phyloP scores from a whole-genome alignment of 2,329 filamentous ascomycete genomes.

The Pleoardoris graminearum region DNA sequence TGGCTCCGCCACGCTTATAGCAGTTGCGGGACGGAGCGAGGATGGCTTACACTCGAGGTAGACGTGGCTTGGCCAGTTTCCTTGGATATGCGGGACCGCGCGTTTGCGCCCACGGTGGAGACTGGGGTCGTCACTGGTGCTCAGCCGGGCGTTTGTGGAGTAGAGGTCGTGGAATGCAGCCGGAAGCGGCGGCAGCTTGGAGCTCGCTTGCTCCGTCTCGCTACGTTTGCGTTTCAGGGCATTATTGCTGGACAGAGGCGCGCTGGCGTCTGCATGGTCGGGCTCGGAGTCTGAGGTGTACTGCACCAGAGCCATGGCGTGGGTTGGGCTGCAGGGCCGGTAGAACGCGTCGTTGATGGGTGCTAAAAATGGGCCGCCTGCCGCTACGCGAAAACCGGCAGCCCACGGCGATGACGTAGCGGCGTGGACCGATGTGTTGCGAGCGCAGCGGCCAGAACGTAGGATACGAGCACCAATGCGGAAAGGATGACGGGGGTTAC shows the following conservation, averaged over 20 bases:
- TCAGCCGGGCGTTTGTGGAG: slow-evolving; percentile 75
- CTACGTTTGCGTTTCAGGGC: slow-evolving; percentile 39
- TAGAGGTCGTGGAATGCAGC: slow-evolving; percentile 86
- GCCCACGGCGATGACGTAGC: slow-evolving; percentile 33
- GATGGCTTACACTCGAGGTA: slow-evolving; percentile 82
- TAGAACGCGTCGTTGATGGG: too few species aligned
- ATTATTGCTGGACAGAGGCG: slow-evolving; percentile 3
- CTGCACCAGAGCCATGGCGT: slow-evolving; percentile 34
- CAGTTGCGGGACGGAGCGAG: background rate
- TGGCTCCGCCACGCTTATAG: slow-evolving; percentile 16
- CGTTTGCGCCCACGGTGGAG: slow-evolving; percentile 85
- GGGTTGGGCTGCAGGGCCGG: slow-evolving; percentile 8
- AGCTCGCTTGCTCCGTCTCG: slow-evolving; percentile 15
- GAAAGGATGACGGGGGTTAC: slow-evolving; percentile 32
- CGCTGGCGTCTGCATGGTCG: slow-evolving; percentile 43
- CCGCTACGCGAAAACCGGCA: slow-evolving; percentile 9
- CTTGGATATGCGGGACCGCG: slow-evolving; percentile 78
- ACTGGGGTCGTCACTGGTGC: slow-evolving; percentile 77
- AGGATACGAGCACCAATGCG: slow-evolving; percentile 1
- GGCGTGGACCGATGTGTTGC: slow-evolving; percentile 20
- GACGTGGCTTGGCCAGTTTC: slow-evolving; percentile 90
- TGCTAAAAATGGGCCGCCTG: too few species aligned
- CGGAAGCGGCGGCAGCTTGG: slow-evolving; percentile 72
- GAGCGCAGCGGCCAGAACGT: background rate
- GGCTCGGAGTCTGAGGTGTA: slow-evolving; percentile 60